phyloP scores from a whole-genome alignment of 176 grass and related monocot species.

The Dendrocalamus sinicus region DNA sequence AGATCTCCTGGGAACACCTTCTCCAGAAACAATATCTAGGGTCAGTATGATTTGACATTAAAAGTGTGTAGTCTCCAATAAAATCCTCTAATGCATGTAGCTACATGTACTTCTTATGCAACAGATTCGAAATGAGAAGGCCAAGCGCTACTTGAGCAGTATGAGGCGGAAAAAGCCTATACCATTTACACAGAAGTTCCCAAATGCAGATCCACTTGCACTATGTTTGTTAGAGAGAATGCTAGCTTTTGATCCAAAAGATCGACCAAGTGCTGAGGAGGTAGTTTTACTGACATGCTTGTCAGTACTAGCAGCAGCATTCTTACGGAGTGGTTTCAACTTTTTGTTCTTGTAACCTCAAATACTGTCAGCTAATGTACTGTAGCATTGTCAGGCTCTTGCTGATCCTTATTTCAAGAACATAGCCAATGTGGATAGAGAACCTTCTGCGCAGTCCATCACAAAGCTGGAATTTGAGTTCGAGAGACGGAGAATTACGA shows the following conservation, averaged over 20 bases:
- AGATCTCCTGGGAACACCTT: conserved; percentile 88
- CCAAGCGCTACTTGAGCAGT: conserved; percentile 82
- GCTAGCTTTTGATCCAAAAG: conserved; percentile 95
- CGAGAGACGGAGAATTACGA: conserved; percentile 85
- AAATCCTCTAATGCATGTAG: conserved; percentile 21
- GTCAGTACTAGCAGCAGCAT: background rate
- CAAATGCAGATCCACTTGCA: conserved; percentile 74
- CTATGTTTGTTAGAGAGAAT: conserved; percentile 78
- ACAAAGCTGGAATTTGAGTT: conserved; percentile 96
- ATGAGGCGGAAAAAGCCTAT: conserved; percentile 84
- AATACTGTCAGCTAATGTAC: conserved; percentile 40
- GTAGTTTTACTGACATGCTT: conserved; percentile 41
- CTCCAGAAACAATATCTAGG: conserved; percentile 83
- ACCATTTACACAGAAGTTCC: conserved; percentile 83
- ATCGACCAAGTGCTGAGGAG: conserved; percentile 90
- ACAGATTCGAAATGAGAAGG: conserved; percentile 96
- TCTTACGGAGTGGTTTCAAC: background rate
- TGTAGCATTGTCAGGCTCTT: conserved; percentile 67
- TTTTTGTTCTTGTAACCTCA: conserved; percentile 34
- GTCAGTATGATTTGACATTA: conserved; percentile 52
- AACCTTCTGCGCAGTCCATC: conserved; percentile 84
- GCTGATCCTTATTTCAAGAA: conserved; percentile 97
- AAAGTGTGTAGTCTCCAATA: background rate
- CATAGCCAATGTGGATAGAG: conserved; percentile 87
- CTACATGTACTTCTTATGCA: conserved; percentile 23